Base-by-base conservation (phyloP, 2,329 filamentous ascomycete species). In the Ceratocystiopsis minuta region DNA sequence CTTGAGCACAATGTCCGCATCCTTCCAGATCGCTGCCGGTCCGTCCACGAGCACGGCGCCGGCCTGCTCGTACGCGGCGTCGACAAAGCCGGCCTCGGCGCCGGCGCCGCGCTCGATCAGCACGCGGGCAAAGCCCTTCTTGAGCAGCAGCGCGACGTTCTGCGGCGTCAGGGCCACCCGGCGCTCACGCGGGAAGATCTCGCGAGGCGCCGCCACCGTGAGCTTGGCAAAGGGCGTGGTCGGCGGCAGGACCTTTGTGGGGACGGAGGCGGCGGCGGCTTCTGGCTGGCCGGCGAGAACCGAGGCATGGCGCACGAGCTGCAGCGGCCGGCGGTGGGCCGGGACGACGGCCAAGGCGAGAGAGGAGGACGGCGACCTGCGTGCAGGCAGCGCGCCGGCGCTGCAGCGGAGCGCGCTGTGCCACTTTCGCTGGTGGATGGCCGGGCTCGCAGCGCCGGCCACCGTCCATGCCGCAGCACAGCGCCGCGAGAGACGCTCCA, bases 81-180 rank as follows among this genome's bases (percentile, higher is more conserved):
- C 84, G 3, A 70, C 71, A 51, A 92, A 86, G 45, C 85, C 79
- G 36, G 86, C 83, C 48, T 75, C 69, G 38, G 69, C 65, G 11
- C 86, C 86, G n/a, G 85, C 85, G 34, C 82, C 82, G 16, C 75
- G 73, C 61, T 93, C 82, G 34, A 94, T 70, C 3, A 93, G 61
- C 18, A 94, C 72, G 47, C 75, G 74, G 32, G 67, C 69, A 56
- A 85, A 90, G 32, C 85, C 86, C 57, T 92, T 93, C 57, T 92
- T 92, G 48, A 87, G 72, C 1, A 94, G 63, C 1, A 92, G 63
- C 2, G 78, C 71, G 15, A 86, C 82, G 62, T 93, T 93, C 48
- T 82, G 75, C 1, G 86, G 86, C 0, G 83, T 88, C 43, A 93
- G 68, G 28, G 86, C 83, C 14, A 93, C 85, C 40, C 86, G 80